These are phyloP conservation scores for Lachancea mirantina DNA, from an alignment of 805 yeast species.

Conservation along the genomic window DNA sequence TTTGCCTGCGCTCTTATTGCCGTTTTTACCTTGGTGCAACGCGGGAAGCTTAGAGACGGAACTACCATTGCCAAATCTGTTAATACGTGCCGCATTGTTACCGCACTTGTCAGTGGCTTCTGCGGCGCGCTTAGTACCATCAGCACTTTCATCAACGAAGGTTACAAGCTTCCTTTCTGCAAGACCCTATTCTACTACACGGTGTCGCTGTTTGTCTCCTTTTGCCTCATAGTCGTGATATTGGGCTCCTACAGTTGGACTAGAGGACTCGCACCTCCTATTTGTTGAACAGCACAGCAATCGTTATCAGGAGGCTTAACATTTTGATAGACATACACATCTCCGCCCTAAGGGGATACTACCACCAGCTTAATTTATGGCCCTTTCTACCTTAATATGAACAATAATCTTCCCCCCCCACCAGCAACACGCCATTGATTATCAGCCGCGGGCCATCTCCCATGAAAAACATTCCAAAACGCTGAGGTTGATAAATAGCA, in stretches of 20 bases:
- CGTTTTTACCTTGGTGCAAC: conserved; percentile 20
- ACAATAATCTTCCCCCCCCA: too few relatives aligned
- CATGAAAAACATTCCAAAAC: conserved; percentile 14
- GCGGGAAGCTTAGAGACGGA: conserved; percentile 35
- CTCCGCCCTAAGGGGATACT: too few relatives aligned
- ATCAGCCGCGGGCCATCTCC: not conserved
- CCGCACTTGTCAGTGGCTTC: conserved; percentile 55
- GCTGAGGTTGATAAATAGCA: conserved; percentile 20
- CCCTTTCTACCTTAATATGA: too few relatives aligned
- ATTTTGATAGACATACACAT: too few relatives aligned
- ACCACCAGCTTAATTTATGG: too few relatives aligned
- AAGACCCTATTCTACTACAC: conserved; percentile 46
- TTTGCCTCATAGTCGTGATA: conserved; percentile 45
- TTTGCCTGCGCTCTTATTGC: conserved; percentile 29
- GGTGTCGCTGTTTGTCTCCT: conserved; percentile 42
- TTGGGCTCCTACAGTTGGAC: conserved; percentile 74
- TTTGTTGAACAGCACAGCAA: too few relatives aligned
- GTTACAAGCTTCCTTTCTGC: conserved; percentile 34
- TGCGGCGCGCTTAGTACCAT: conserved; percentile 70
- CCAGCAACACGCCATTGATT: not conserved
- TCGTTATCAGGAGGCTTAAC: too few relatives aligned
- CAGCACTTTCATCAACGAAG: conserved; percentile 70
- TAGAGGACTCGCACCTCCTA: too few relatives aligned
- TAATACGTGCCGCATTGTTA: conserved; percentile 43
- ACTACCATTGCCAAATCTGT: conserved; percentile 26